A percentile compares a stretch with the other conserved stretches of the same genome.
Conservation (phyloP, 1,284 basidiomycete genomes). For the Austroboletus rostrupii region DNA sequence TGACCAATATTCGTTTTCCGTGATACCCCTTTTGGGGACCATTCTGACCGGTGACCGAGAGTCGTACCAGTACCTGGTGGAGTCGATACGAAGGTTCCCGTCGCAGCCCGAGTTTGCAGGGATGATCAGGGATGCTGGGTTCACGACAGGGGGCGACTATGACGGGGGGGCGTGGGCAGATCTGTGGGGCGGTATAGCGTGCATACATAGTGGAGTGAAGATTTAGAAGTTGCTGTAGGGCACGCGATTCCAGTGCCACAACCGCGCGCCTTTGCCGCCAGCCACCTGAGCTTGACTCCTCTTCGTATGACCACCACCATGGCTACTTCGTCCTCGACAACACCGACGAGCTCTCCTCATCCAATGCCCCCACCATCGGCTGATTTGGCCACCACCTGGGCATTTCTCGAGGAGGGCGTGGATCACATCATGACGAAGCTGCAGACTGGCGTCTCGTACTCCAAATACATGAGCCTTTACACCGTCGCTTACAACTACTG, state of each 20-base stretch:
- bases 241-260: slow-evolving; percentile 24
- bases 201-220: slow-evolving; percentile 84
- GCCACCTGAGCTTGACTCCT: slow-evolving; percentile 11
- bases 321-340: slow-evolving; percentile 22
- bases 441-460: slow-evolving; percentile 85
- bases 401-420: slow-evolving; percentile 84
- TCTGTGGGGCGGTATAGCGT: slow-evolving; percentile 83
- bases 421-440: slow-evolving; percentile 92
- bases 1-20: slow-evolving; percentile 93
- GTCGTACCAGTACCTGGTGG: slow-evolving; percentile 97
- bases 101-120: slow-evolving; percentile 85
- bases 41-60: slow-evolving; percentile 93
- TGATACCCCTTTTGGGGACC: slow-evolving; percentile 93
- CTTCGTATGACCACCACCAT: slow-evolving; percentile 30
- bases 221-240: slow-evolving; percentile 34
- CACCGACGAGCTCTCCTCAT: slow-evolving; percentile 15
- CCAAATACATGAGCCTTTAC: slow-evolving; percentile 91
- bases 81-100: slow-evolving; percentile 95
- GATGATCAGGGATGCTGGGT: slow-evolving; percentile 87
- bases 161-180: slow-evolving; percentile 88
- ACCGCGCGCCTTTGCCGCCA: slow-evolving; percentile 23
- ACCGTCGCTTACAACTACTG: slow-evolving; percentile 97
- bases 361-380: slow-evolving; percentile 62
- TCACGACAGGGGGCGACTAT: slow-evolving; percentile 73
- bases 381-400: slow-evolving; percentile 84